Conservation (phyloP, 225 moss, liverwort and hornwort genomes). For the Physcomitrellopsis africana region DNA sequence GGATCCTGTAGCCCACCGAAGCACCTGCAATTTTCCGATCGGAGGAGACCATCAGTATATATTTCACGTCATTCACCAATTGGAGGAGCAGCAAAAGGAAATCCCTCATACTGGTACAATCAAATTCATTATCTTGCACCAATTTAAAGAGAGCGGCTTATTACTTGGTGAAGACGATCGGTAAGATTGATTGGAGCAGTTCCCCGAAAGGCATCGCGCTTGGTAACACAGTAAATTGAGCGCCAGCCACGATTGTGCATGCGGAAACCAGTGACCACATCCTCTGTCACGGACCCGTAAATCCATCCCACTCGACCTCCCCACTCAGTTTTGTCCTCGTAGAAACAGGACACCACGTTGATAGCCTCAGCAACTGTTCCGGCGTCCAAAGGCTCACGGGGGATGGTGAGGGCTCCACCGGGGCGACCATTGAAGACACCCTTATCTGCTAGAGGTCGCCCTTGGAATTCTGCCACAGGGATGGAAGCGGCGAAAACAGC, state of each 20-base stretch:
- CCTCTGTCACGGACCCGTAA: constrained; percentile 97
- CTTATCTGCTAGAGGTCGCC: constrained; percentile 74
- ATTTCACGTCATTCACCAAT: background rate
- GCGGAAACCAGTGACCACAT: constrained; percentile 98
- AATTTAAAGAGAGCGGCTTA: too few relatives aligned
- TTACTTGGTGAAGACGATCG: constrained; percentile 88
- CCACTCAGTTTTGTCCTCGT: constrained; percentile 97
- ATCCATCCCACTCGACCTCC: constrained; percentile 93
- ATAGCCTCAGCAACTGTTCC: constrained; percentile 90
- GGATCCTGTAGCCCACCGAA: constrained; percentile 95
- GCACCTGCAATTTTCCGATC: constrained; percentile 49
- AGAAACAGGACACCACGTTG: constrained; percentile 92
- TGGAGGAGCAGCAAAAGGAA: too few relatives aligned
- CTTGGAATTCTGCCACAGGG: constrained; percentile 80
- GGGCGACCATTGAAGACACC: constrained; percentile 77
- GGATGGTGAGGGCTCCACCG: constrained; percentile 66
- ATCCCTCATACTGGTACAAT: too few relatives aligned
- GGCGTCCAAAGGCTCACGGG: constrained; percentile 91
- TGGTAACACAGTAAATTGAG: constrained; percentile 89
- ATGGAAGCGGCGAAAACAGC: constrained; percentile 72
- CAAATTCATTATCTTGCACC: background rate
- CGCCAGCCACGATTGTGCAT: constrained; percentile 99
- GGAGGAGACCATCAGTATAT: background rate
- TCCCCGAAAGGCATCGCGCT: constrained; percentile 89
- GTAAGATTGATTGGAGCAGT: constrained; percentile 96